Conservation (phyloP, 192 early-diverging fungal genomes). For the Phycomyces blakesleeanus region DNA sequence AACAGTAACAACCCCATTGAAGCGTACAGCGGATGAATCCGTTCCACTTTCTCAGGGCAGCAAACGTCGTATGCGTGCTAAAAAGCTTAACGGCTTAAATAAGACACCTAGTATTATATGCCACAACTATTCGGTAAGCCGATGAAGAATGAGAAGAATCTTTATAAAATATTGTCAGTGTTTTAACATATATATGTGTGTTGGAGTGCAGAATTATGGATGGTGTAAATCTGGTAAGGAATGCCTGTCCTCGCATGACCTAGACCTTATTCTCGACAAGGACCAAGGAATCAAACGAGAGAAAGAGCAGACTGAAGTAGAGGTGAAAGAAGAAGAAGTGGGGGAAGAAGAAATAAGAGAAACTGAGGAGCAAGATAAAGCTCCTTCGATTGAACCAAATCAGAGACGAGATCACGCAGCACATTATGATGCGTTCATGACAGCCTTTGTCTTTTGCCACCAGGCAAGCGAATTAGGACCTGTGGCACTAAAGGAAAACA, state of each 20-base stretch:
- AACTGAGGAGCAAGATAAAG: constrained; percentile 11
- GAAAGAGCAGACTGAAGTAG: constrained; percentile 5
- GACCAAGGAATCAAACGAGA: constrained; percentile 31
- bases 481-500: constrained; percentile 42
- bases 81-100: neutral
- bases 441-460: constrained; percentile 82
- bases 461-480: constrained; percentile 16
- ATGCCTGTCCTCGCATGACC: constrained; percentile 78
- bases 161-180: too few relatives aligned
- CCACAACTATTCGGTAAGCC: constrained; percentile 79
- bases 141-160: too few relatives aligned
- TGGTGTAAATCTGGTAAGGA: constrained; percentile 64
- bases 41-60: neutral
- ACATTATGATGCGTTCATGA: constrained; percentile 96
- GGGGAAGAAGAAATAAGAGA: constrained; percentile 5
- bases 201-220: constrained; percentile 74
- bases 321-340: neutral
- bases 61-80: constrained; percentile 1
- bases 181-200: too few relatives aligned
- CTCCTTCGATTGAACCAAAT: neutral
- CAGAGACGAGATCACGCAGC: constrained; percentile 75
- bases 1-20: neutral
- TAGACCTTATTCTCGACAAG: constrained; percentile 84
- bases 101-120: constrained; percentile 45
- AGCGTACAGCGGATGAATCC: neutral